Evolutionary conservation across 768 basidiomycete species (phyloP).

Genomic region (Termitomyces sp.): DNA sequence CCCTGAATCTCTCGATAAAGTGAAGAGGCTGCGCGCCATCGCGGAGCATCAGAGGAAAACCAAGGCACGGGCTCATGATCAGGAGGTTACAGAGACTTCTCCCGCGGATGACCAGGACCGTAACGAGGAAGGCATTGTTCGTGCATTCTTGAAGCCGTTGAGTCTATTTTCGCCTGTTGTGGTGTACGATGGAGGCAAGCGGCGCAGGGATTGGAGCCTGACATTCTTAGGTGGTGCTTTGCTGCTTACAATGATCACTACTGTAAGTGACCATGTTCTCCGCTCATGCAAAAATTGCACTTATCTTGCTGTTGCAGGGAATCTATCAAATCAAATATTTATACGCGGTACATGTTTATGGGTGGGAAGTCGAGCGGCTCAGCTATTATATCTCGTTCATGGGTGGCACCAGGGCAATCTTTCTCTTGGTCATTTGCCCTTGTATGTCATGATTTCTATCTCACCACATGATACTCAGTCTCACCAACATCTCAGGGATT

Average conservation of each 20-base stretch:
- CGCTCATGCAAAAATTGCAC: not conserved
- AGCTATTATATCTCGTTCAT: conserved; percentile 75
- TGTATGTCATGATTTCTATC: conserved; percentile 21
- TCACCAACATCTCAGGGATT: conserved; percentile 36
- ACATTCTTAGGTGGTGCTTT: conserved; percentile 61
- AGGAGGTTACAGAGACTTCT: conserved; percentile 15
- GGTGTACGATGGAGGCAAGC: conserved; percentile 35
- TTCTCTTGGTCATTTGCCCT: conserved; percentile 46
- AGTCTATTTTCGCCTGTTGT: conserved; percentile 62
- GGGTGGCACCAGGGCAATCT: conserved; percentile 53
- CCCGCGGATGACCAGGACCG: not conserved
- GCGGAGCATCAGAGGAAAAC: conserved; percentile 21
- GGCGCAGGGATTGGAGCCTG: conserved; percentile 74
- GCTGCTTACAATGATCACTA: conserved; percentile 61
- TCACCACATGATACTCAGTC: not conserved
- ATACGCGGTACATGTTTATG: conserved; percentile 69
- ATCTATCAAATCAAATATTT: conserved; percentile 77
- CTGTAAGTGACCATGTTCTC: conserved; percentile 36
- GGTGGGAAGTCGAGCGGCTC: conserved; percentile 67
- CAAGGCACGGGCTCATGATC: conserved; percentile 13
- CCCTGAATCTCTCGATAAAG: conserved; percentile 51
- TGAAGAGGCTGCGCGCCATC: conserved; percentile 30
- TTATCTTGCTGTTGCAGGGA: conserved; percentile 36
- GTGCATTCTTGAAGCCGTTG: conserved; percentile 50
- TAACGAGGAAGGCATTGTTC: conserved; percentile 23